phyloP scores from a whole-genome alignment of 805 yeast genomes.

The Lachancea dasiensis region DNA sequence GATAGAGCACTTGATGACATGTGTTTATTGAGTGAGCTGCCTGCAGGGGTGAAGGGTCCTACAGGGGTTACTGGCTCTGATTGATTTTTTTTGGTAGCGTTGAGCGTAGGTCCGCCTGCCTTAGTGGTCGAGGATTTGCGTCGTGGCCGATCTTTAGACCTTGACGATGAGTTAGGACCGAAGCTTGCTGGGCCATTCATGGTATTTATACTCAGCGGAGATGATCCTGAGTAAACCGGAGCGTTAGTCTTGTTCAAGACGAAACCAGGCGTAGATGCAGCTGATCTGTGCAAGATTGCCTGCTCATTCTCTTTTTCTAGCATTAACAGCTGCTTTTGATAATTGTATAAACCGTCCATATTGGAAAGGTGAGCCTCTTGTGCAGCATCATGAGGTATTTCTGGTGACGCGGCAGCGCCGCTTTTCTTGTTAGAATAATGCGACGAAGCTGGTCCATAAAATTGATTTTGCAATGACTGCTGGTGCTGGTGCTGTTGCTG shows the following conservation, averaged over 20 bases:
- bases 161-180: constrained; percentile 2
- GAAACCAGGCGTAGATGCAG: constrained; percentile 16
- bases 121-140: no score
- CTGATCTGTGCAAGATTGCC: constrained; percentile 18
- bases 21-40: constrained; percentile 10
- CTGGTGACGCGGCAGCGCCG: constrained; percentile 2
- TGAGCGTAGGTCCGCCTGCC: constrained; percentile 3
- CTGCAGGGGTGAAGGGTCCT: constrained; percentile 10
- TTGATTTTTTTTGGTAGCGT: constrained; percentile 11
- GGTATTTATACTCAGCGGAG: constrained; percentile 8
- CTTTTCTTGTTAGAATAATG: background rate
- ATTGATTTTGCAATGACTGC: constrained; percentile 2
- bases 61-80: constrained; percentile 12
- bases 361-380: constrained; percentile 12
- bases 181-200: constrained; percentile 7
- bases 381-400: background rate
- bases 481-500: constrained; percentile 9
- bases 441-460: background rate
- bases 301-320: constrained; percentile 70
- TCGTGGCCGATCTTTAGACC: constrained; percentile 8
- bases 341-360: constrained; percentile 61
- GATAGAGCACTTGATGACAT: constrained; percentile 15
- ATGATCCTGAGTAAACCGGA: constrained; percentile 10
- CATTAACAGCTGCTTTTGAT: constrained; percentile 71
- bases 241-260: constrained; percentile 4